Evolutionary conservation across 1,284 basidiomycete genomes (phyloP).

Genomic region (Rhodotorula sp.): DNA sequence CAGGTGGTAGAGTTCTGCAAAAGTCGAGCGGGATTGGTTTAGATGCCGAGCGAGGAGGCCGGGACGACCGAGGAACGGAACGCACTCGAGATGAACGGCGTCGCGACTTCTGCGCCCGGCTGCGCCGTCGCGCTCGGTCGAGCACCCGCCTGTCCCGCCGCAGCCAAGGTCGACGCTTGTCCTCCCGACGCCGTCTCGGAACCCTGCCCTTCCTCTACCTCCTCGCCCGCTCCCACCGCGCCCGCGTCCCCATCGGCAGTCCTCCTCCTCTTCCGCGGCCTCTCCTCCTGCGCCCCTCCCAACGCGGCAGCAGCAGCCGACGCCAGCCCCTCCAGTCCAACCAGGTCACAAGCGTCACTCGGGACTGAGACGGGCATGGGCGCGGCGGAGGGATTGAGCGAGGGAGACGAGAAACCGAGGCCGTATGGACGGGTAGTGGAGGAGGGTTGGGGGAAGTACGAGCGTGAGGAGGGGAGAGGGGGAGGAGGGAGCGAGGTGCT

Average conservation of each 20-base stretch:
- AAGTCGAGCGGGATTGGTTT: accelerated
- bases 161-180: not conserved
- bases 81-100: constrained; percentile 11
- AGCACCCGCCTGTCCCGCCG: not conserved
- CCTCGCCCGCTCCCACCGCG: not conserved
- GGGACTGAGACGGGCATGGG: not conserved
- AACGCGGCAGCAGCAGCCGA: too few relatives aligned
- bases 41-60: not conserved
- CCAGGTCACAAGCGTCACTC: too few relatives aligned
- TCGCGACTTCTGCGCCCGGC: not conserved
- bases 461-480: too few relatives aligned
- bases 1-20: constrained; percentile 28
- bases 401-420: not conserved
- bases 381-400: not conserved
- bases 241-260: too few relatives aligned
- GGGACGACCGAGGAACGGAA: not conserved
- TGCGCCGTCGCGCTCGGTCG: not conserved
- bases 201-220: not conserved
- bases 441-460: too few relatives aligned
- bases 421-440: too few relatives aligned
- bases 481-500: too few relatives aligned
- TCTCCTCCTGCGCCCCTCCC: too few relatives aligned
- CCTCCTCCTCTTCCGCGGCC: not conserved
- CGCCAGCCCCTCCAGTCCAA: too few relatives aligned
- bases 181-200: not conserved